Evolutionary conservation across 768 basidiomycete genomes (phyloP), one percentile per base, ranked within the genome.

Genomic region (Rossbeevera mucosa): DNA sequence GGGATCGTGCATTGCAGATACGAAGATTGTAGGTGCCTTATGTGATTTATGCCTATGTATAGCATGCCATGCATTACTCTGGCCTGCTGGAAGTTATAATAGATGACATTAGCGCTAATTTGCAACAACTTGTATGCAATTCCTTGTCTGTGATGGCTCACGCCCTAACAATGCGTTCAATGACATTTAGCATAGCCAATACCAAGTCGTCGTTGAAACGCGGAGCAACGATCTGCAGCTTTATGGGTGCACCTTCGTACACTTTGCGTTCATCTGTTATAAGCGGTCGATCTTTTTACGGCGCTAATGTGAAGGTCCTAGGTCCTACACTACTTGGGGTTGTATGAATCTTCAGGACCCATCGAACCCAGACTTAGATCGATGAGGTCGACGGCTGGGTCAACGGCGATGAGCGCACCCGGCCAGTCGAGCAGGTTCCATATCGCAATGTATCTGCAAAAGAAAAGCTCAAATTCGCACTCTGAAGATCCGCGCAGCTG

Each of bases 381-480:
- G 18, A 51, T 13, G 20, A 47, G 14, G 25, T 72, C 71, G 6
- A 66, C 4, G 2, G 57, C 38, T 36, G 71, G 59, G 48, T 71
- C 63, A 42, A 51, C 56, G 16, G 53, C 33, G 62, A 79, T 74
- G 5, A 76, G 72, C 3, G 68, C 71, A 1, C 70, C 69, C 0
- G 77, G 71, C 47, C 72, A 77, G 59, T 79, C 78, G 13, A 71
- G 59, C 14, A 78, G 56, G 52, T 79, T 79, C 67, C 71, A 75
- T 21, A 73, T 57, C 11, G 64, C 69, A 0, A 76, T 74, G 50
- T 76, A 77, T 6, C 72, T 72, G 40, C n/a, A 18, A 36, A 18
- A 11, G n/a, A 38, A 21, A 13, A 8, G 0, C 9, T 52, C 33
- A 44, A 21, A 48, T 3, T 2, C 31, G 20, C 7, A 28, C 29